Percentiles rank a stretch among this genome's conserved stretches.
Conservation (phyloP, 768 basidiomycete genomes). For the Collybia mongolica region DNA sequence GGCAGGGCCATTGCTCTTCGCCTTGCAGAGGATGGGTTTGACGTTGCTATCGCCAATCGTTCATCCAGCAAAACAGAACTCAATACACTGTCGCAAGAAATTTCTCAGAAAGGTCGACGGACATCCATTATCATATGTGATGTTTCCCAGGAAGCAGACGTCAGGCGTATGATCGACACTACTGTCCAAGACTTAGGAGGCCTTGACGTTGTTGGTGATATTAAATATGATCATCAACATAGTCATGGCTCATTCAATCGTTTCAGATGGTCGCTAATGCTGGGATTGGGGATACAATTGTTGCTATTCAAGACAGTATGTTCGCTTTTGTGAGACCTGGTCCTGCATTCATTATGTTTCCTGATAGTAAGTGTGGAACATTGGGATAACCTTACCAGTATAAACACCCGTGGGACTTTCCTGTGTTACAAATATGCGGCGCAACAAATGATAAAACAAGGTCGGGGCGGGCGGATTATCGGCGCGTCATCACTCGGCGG, state of each 20-base stretch:
- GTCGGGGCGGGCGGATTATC: constrained; percentile 53
- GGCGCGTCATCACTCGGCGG: constrained; percentile 36
- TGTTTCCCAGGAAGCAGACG: not conserved
- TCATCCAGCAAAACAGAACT: not conserved
- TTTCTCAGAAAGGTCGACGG: not conserved
- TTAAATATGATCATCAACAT: too few relatives aligned
- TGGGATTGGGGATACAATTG: constrained; percentile 18
- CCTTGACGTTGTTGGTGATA: constrained; percentile 30
- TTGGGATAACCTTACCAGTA: constrained; percentile 39
- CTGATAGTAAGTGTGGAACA: constrained; percentile 33
- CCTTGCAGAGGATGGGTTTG: constrained; percentile 18
- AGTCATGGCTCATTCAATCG: too few relatives aligned
- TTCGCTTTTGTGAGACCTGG: not conserved
- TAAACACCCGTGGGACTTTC: constrained; percentile 59
- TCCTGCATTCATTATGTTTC: not conserved
- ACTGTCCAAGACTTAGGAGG: constrained; percentile 9
- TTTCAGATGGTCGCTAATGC: constrained; percentile 33
- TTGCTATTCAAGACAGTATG: not conserved
- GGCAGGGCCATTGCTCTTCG: constrained; percentile 17
- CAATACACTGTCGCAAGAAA: not conserved
- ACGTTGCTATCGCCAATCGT: constrained; percentile 28
- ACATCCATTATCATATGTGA: not conserved
- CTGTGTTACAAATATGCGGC: constrained; percentile 67
- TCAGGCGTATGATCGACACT: not conserved
- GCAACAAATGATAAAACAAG: constrained; percentile 55